These are phyloP conservation scores for Trametes polyzona DNA, from an alignment of 1,284 basidiomycete species.

Conservation along the genomic window DNA sequence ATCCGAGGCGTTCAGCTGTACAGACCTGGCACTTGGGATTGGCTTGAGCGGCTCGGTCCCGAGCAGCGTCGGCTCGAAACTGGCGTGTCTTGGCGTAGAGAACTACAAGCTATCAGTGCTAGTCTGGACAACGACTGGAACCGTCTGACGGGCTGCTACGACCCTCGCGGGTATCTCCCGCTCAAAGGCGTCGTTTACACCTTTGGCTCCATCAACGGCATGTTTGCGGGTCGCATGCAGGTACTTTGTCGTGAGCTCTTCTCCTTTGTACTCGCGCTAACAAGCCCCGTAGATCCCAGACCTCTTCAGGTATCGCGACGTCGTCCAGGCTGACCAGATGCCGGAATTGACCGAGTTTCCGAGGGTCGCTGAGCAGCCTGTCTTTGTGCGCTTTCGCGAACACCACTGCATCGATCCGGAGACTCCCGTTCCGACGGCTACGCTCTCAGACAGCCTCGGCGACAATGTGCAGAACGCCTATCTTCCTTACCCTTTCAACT, in stretches of 20 bases:
- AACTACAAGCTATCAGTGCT: constrained; percentile 39
- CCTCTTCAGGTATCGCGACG: constrained; percentile 35
- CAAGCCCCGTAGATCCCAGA: constrained; percentile 38
- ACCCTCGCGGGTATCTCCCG: constrained; percentile 43
- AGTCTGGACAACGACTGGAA: constrained; percentile 66
- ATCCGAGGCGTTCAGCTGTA: constrained; percentile 39
- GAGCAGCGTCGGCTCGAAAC: constrained; percentile 34
- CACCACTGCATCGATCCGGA: constrained; percentile 53
- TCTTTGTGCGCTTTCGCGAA: constrained; percentile 60
- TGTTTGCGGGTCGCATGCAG: constrained; percentile 64
- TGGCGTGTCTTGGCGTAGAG: constrained; percentile 31
- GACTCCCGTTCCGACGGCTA: constrained; percentile 35
- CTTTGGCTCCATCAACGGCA: constrained; percentile 53
- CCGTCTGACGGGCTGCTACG: constrained; percentile 53
- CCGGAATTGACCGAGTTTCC: constrained; percentile 19
- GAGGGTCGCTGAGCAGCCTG: constrained; percentile 35
- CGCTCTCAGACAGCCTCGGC: constrained; percentile 37
- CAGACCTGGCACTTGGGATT: constrained; percentile 43
- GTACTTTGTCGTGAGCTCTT: constrained; percentile 42
- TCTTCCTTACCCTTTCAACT: constrained; percentile 44
- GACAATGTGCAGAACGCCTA: constrained; percentile 60
- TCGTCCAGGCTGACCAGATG: constrained; percentile 32
- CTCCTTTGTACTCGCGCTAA: background rate
- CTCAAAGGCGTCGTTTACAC: constrained; percentile 52
- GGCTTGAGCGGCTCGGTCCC: constrained; percentile 38